Evolutionary conservation across 2,329 filamentous ascomycete species (phyloP).

Genomic region (Westerdykella aurantiaca): DNA sequence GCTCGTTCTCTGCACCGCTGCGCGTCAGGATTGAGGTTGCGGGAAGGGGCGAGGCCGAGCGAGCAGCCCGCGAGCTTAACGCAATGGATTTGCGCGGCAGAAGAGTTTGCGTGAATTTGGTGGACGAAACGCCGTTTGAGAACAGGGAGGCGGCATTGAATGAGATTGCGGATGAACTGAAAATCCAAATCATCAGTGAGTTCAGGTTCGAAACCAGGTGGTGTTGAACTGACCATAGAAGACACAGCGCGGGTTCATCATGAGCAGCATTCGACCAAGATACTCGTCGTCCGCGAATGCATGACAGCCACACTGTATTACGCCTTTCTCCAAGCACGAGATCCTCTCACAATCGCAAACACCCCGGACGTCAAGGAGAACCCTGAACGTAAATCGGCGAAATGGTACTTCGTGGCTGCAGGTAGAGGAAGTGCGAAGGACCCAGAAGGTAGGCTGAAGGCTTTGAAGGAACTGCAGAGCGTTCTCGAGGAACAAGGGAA

Average conservation of each 20-base stretch:
- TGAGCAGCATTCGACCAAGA: constrained; percentile 3
- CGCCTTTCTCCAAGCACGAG: constrained; percentile 11
- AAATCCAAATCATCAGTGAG: constrained; percentile 11
- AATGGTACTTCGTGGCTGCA: background rate
- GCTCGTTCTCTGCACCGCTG: constrained; percentile 8
- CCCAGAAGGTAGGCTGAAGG: background rate
- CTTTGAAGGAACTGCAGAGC: background rate
- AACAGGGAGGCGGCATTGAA: constrained; percentile 4
- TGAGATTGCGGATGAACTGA: constrained; percentile 10
- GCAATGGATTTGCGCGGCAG: constrained; percentile 3
- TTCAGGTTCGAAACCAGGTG: background rate
- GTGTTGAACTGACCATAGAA: background rate
- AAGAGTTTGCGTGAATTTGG: constrained; percentile 3
- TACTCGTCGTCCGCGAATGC: constrained; percentile 10
- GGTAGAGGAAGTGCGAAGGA: background rate
- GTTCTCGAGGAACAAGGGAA: background rate
- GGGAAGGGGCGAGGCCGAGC: constrained; percentile 4
- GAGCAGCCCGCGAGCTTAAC: constrained; percentile 6
- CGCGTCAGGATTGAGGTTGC: constrained; percentile 6
- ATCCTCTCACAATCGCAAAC: constrained; percentile 2
- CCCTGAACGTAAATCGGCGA: background rate
- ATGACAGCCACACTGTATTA: constrained; percentile 1
- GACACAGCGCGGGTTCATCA: constrained; percentile 8
- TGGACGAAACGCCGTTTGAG: constrained; percentile 3
- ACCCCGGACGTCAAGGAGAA: background rate